These are phyloP conservation scores for Cercospora sesami DNA, from an alignment of 2,329 filamentous ascomycete species.

Conservation along the genomic window DNA sequence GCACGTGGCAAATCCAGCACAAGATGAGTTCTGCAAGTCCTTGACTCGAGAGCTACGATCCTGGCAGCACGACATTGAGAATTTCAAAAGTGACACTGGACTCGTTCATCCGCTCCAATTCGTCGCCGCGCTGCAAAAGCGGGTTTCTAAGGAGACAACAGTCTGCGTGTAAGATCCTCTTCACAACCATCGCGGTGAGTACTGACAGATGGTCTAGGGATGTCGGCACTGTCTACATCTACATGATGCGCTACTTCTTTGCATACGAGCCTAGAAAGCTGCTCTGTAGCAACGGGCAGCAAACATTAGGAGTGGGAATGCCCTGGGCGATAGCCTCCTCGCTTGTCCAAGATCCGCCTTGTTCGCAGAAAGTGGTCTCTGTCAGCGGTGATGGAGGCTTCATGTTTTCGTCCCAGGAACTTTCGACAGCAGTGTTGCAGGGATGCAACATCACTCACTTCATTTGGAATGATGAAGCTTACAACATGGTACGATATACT, in stretches of 20 bases:
- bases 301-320: constrained; percentile 52
- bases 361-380: constrained; percentile 48
- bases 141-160: constrained; percentile 45
- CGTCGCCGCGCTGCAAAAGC: constrained; percentile 46
- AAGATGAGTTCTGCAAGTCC: constrained; percentile 39
- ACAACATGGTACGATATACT: constrained; percentile 46
- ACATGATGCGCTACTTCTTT: constrained; percentile 50
- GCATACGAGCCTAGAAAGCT: constrained; percentile 48
- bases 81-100: constrained; percentile 28
- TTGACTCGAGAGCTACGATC: constrained; percentile 43
- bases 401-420: constrained; percentile 52
- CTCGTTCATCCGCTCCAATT: constrained; percentile 51
- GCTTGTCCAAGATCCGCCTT: constrained; percentile 46
- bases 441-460: constrained; percentile 54
- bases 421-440: constrained; percentile 50
- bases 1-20: constrained; percentile 40
- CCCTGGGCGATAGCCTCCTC: constrained; percentile 53
- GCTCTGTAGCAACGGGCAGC: constrained; percentile 52
- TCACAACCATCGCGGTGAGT: neutral
- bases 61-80: constrained; percentile 36
- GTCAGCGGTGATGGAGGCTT: constrained; percentile 53
- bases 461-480: constrained; percentile 53
- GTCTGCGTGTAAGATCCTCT: constrained; percentile 37
- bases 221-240: constrained; percentile 54
- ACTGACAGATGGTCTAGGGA: constrained; percentile 33